phyloP scores from a whole-genome alignment of 2,329 filamentous ascomycete genomes.

The Calonectria multiphialidica region DNA sequence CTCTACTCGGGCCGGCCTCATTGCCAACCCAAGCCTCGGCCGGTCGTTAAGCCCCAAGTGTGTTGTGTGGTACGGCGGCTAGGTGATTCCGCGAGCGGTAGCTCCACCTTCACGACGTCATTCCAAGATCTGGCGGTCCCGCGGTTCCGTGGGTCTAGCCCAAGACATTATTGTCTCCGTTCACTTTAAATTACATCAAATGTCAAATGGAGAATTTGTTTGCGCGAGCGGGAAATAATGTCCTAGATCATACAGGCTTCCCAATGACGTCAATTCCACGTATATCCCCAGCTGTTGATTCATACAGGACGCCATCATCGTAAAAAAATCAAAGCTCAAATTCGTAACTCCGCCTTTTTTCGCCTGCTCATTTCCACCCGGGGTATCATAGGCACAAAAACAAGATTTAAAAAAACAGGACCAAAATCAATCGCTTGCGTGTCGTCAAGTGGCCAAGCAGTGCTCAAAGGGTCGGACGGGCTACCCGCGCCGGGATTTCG shows the following conservation, averaged over 20 bases:
- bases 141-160: neutral
- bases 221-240: neutral
- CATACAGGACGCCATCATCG: neutral
- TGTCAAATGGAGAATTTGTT: neutral
- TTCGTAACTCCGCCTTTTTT: conserved; percentile 2
- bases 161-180: conserved; percentile 4
- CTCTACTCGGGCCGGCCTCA: neutral
- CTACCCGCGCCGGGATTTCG: conserved; percentile 19
- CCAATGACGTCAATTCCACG: conserved; percentile 15
- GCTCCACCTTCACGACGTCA: conserved; percentile 13
- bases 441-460: neutral
- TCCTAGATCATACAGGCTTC: neutral
- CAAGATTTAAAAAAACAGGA: conserved; percentile 20
- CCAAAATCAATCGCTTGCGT: conserved; percentile 14
- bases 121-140: neutral
- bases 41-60: neutral
- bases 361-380: conserved; percentile 34
- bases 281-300: neutral
- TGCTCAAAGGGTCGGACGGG: neutral
- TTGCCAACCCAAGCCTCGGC: neutral
- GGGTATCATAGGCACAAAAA: conserved; percentile 42
- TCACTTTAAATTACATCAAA: neutral
- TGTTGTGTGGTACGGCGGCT: neutral
- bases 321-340: neutral
- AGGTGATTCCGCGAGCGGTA: neutral